Evolutionary conservation across 2,329 filamentous ascomycete genomes (phyloP), one percentile per base, ranked within the genome.

Genomic region (Westerdykella ornata): DNA sequence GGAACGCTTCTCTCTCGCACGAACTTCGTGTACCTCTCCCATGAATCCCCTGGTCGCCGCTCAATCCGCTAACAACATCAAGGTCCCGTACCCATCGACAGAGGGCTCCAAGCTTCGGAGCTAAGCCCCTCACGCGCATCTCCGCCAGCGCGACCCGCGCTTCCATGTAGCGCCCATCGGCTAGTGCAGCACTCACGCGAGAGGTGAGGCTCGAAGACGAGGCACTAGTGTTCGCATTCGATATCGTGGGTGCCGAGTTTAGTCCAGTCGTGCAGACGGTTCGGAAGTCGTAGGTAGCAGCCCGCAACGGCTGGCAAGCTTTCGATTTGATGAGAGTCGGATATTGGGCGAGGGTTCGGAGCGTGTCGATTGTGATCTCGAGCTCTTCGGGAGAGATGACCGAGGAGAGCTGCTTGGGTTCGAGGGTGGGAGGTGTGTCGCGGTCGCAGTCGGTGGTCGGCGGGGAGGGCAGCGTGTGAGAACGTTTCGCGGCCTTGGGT

Each of bases 81-180:
- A 85, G 67, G 54, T 84, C 81, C 43, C 82, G 74, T 4, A 85
- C 82, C 82, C 82, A 86, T 42, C 82, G 77, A 59, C 81, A 85
- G 6, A 85, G 63, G 1, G 82, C 80, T 15, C 82, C 82, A 0
- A 85, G 66, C 50, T 83, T 83, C 0, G 82, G 82, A 14, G 76
- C 73, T 46, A 85, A 74, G 3, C 71, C 68, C n/a, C 81, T 70
- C 14, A 85, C 78, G 20, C 75, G 72, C 82, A 85, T 85, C 66
- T 85, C 82, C 0, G 81, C 76, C 1, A 86, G 72, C 12, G 84
- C 58, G 13, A 85, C 73, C 38, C 73, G 73, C 4, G 81, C 80
- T n/a, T 85, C 81, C 8, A 70, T 72, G 48, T 80, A 82, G 54
- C 80, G 78, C 37, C 73, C 78, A 59, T 85, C 82, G 16, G 76